Evolutionary conservation across 129 eudicot genomes (phyloP), one percentile per base, ranked within the genome.

Genomic region (Saposhnikovia divaricata): DNA sequence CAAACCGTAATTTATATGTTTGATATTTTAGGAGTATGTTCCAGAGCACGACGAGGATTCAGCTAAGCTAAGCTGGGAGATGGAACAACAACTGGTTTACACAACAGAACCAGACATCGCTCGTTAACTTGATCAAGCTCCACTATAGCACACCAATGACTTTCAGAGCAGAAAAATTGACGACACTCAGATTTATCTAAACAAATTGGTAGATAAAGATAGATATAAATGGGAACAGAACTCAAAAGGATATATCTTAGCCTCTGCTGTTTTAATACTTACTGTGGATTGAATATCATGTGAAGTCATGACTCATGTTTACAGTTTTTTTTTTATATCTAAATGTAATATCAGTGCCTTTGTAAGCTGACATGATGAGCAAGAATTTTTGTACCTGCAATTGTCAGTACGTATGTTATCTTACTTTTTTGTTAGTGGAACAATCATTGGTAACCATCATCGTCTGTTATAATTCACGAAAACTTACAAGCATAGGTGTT

Each of bases 21-120:
- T 45, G 25, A 2, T 14, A 16, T 45, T 27, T 74, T 6, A 93
- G 98, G 98, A 86, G 9, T 91, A 93, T 73, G 88, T 72, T 45
- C 98, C 98, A 3, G 72, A 84, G 73, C 89, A 90, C 43, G 77
- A 84, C 76, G 93, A 27, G 37, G 75, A 16, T 50, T 85, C 81
- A 40, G 68, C 89, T 14, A 89, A 88, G 78, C 83, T 89, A 74
- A 91, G 97, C 48, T 93, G 98, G 98, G 98, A 93, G 86, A 89
- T 84, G 81, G 98, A 91, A 86, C 98, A 89, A 77, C 93, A 93
- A 68, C 40, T 88, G 68, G 93, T 85, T 18, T 83, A 86, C 70
- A 59, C 87, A 6, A 75, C 84, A 46, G 89, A 89, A 85, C 81
- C 86, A 37, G 93, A 93, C 21, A 90, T 93, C 57, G 88, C 90